Evolutionary conservation across 371 early-diverging fungal genomes (phyloP), one percentile per base, ranked within the genome.

Genomic region (Circinella umbellata): DNA sequence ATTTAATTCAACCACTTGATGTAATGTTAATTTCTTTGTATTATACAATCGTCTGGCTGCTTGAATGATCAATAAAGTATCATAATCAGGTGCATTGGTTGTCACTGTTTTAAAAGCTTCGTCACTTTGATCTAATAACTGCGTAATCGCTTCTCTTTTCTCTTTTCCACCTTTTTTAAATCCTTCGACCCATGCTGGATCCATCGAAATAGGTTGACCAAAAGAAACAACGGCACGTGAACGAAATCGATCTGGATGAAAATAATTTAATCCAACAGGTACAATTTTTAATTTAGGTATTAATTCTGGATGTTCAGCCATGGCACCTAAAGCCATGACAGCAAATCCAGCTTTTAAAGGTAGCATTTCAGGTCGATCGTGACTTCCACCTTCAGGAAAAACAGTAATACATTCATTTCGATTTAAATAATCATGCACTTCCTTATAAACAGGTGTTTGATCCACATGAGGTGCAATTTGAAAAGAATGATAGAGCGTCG

Each of bases 341-440:
- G 27, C 37, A 18, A 34, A 57, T 3, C 38, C 59, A 39, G 66
- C 60, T 89, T 98, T 98, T 62, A 99, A 80, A 15, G 99, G 99
- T 61, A 99, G 76, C 89, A 99, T 90, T 68, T 96, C 94, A 14
- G 95, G 86, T 62, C 97, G 92, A 77, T 99, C 99, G 78, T 99
- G 99, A 67, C 93, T 93, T 11, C 99, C 98, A 51, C 98, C 98
- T 77, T 98, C 99, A 4, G 99, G 99, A 77, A 99, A 99, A 61
- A 99, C 96, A 13, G 97, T 98, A 15, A 98, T 89, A 70, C 96
- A 94, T 55, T 91, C 91, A 38, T 93, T 91, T 17, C 83, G 78
- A 66, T 90, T 84, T 42, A 99, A 79, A 17, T 91, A 88, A 9
- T 86, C 84, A 71, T 92, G 89, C 2, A 98, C 98, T 38, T 89